Evolutionary conservation across 768 basidiomycete genomes (phyloP).

Genomic region (Candolleomyces aberdarensis): DNA sequence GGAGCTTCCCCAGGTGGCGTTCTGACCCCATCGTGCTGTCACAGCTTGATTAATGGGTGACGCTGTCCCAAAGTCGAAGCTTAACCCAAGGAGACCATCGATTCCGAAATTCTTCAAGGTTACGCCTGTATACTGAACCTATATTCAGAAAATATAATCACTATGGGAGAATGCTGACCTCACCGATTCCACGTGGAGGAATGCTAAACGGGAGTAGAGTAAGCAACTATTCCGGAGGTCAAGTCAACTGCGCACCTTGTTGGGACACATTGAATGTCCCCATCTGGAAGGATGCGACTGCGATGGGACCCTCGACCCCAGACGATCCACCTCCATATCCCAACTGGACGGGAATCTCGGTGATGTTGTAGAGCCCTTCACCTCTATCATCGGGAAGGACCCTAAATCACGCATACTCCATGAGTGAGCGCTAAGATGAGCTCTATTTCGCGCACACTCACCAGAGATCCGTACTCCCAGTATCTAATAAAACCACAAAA

Average conservation of each 20-base stretch:
- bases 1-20: slow-evolving; percentile 30
- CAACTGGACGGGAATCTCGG: slow-evolving; percentile 22
- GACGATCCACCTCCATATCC: slow-evolving; percentile 33
- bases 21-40: slow-evolving; percentile 18
- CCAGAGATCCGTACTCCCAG: slow-evolving; percentile 37
- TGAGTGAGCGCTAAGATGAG: background rate
- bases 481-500: slow-evolving; percentile 28
- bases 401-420: slow-evolving; percentile 15
- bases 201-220: slow-evolving; percentile 4
- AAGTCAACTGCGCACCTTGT: slow-evolving; percentile 18
- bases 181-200: slow-evolving; percentile 6
- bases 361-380: slow-evolving; percentile 30
- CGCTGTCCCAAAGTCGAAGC: slow-evolving; percentile 26
- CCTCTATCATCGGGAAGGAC: slow-evolving; percentile 28
- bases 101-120: slow-evolving; percentile 18
- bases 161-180: background rate
- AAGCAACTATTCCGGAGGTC: too few relatives aligned
- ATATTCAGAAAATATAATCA: background rate
- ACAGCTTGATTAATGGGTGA: slow-evolving; percentile 28
- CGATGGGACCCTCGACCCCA: slow-evolving; percentile 31
- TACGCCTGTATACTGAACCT: background rate
- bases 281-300: slow-evolving; percentile 26
- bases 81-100: slow-evolving; percentile 32
- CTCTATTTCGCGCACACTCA: slow-evolving; percentile 6
- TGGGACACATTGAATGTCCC: slow-evolving; percentile 23